Evolutionary conservation across 108 stramenopile genomes (phyloP).

Genomic region (Skeletonema tropicum): DNA sequence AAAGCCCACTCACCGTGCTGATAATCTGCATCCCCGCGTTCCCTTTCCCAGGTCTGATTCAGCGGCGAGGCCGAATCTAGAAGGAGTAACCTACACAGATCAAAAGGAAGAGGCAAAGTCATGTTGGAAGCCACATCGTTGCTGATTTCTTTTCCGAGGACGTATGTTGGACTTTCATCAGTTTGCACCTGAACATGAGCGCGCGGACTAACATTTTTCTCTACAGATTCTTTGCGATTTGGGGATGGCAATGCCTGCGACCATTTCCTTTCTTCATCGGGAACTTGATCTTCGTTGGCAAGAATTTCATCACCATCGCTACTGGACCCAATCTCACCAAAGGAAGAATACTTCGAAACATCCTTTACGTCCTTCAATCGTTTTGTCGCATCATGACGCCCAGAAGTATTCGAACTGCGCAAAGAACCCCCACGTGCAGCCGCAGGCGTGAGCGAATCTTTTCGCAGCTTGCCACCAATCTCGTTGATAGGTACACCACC

Average conservation of each 20-base stretch:
- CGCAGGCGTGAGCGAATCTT: slow-evolving; percentile 50
- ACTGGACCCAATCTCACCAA: slow-evolving; percentile 43
- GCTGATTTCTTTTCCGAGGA: slow-evolving; percentile 68
- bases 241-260: slow-evolving; percentile 38
- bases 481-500: slow-evolving; percentile 62
- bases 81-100: slow-evolving; percentile 73
- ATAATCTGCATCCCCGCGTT: slow-evolving; percentile 71
- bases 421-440: slow-evolving; percentile 46
- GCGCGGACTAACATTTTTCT: slow-evolving; percentile 14
- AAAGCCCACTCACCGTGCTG: slow-evolving; percentile 75
- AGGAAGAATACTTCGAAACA: slow-evolving; percentile 38
- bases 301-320: slow-evolving; percentile 40
- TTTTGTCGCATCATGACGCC: slow-evolving; percentile 8
- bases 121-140: slow-evolving; percentile 68
- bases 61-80: slow-evolving; percentile 82
- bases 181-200: slow-evolving; percentile 18
- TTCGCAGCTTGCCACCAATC: slow-evolving; percentile 48
- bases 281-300: neutral
- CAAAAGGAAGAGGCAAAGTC: slow-evolving; percentile 65
- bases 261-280: slow-evolving; percentile 32
- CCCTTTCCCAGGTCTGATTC: slow-evolving; percentile 75
- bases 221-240: slow-evolving; percentile 17
- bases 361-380: slow-evolving; percentile 22
- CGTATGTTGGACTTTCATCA: slow-evolving; percentile 54
- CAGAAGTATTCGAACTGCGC: slow-evolving; percentile 3